Evolutionary conservation across 345 rosid genomes (phyloP), one percentile per base, ranked within the genome.

Genomic region (Angophora floribunda): DNA sequence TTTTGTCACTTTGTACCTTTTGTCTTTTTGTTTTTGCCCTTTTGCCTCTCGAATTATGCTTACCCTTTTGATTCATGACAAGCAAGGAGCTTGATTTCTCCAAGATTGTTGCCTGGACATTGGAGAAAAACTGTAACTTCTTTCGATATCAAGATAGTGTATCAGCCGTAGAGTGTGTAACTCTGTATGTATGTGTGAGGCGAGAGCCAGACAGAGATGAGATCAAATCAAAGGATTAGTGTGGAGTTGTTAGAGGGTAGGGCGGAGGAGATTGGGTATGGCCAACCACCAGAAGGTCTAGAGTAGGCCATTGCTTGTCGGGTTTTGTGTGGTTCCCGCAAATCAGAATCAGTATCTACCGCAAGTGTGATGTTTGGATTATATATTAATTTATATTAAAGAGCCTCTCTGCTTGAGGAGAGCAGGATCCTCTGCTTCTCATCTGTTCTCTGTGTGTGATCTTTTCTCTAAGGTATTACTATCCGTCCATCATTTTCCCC

Each of bases 321-420:
- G 92, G 89, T 91, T 36, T 75, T 53, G 87, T 87, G 94, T 94
- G 96, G 97, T 93, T 92, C 97, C 96, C 86, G 89, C 92, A 91
- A 90, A 95, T 96, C 94, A 88, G 91, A 90, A 92, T 88, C 91
- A 89, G 93, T 96, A 96, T 94, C 95, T 93, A 86, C 89, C 90
- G 5, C 86, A 86, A 52, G 87, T 91, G 90, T 91, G 91, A 86
- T 90, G 82, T 75, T 36, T 75, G 21, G 47, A 75, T 75, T 75
- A 75, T 75, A 19, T 75, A 19, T 75, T 41, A 36, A 36, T 41
- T 19, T 75, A 75, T 75, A 75, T 36, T 70, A 36, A 36, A 67
- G 11, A 6, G 11, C 2, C 47, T 32, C 44, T 30, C 5, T 65
- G 41, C 32, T 32, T 16, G 45, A 32, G 79, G 79, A 67, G 44